Percentiles rank a stretch among this genome's conserved stretches.
Conservation (phyloP, 495 filamentous ascomycete species). For the Xylona heveae region DNA sequence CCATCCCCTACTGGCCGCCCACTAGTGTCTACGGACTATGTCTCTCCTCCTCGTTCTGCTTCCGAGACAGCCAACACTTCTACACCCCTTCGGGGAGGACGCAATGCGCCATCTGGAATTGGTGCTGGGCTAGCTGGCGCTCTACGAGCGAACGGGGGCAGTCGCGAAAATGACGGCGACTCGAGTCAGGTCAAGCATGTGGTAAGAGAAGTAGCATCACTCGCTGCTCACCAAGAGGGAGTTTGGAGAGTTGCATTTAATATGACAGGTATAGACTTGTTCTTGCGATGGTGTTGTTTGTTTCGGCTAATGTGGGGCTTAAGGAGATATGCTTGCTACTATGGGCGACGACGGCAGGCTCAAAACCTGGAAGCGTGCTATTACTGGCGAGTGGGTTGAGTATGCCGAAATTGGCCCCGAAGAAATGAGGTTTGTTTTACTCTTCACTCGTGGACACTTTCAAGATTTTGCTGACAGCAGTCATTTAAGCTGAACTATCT, state of each 20-base stretch:
- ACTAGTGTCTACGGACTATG: conserved; percentile 8
- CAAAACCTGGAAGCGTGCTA: too few relatives aligned
- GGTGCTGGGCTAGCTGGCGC: conserved; percentile 36
- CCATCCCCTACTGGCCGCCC: conserved; percentile 18
- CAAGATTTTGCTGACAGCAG: too few relatives aligned
- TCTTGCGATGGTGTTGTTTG: too few relatives aligned
- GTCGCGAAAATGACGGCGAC: conserved; percentile 1
- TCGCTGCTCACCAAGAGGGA: conserved; percentile 15
- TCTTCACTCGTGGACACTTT: too few relatives aligned
- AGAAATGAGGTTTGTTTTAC: too few relatives aligned
- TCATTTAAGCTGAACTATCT: too few relatives aligned
- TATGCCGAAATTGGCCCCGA: too few relatives aligned
- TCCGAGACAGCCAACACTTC: background rate
- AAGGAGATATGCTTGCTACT: too few relatives aligned
- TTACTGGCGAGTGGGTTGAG: too few relatives aligned
- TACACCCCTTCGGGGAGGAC: background rate
- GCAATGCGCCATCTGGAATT: conserved; percentile 24
- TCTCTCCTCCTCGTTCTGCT: conserved; percentile 1
- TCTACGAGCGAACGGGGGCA: conserved; percentile 8
- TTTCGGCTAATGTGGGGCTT: too few relatives aligned
- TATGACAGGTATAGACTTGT: conserved; percentile 14
- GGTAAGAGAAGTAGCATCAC: conserved; percentile 14
- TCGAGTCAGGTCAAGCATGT: conserved; percentile 17
- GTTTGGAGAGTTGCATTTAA: conserved; percentile 20
- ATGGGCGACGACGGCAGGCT: too few relatives aligned